Base-by-base conservation (phyloP, 2,329 filamentous ascomycete genomes). In the Podosphaera fusca region DNA sequence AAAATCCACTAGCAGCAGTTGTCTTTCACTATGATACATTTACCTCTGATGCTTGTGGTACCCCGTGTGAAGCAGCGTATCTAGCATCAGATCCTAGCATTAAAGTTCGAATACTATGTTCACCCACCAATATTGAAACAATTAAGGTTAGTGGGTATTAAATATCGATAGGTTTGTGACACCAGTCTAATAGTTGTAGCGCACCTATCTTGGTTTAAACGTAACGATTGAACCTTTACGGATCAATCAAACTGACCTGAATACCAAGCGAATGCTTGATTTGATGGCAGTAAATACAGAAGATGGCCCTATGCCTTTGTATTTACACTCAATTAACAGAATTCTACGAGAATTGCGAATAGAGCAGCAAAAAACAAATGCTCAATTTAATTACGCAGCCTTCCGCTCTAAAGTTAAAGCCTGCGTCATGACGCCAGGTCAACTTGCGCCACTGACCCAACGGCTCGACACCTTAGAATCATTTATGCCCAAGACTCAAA, bases 391-490 rank as follows among this genome's bases (percentile, higher is more conserved):
- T 55, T 79, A 78, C 60, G 46, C 50, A 0, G 59, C 63, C 0
- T 77, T 78, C 63, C 70, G 68, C 38, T 12, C 45, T 4, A 55
- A 51, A 0, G 60, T 67, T 1, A 63, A 77, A 0, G 60, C 66
- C 0, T 51, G 30, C 56, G 0, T 68, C 72, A 35, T 69, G 84
- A 21, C 69, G 70, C 0, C 61, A 66, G 0, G 68, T 66, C 3
- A 82, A 87, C 63, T 67, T 0, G 70, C 63, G 0, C 77, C 81
- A 0, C 69, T 90, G 1, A 67, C 72, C 0, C 74, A 81, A 66
- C 74, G 83, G 0, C 70, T 87, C 1, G 73, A 78, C 7, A 72
- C 81, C 0, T 70, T 87, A 0, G 78, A 85, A 51, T 60, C 59
- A 40, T 60, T 59, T 54, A 56, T 60, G 55, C 29, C 50, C 14